Evolutionary conservation across 768 basidiomycete species (phyloP), one percentile per base, ranked within the genome.

Genomic region (Amanita pseudoporphyria): DNA sequence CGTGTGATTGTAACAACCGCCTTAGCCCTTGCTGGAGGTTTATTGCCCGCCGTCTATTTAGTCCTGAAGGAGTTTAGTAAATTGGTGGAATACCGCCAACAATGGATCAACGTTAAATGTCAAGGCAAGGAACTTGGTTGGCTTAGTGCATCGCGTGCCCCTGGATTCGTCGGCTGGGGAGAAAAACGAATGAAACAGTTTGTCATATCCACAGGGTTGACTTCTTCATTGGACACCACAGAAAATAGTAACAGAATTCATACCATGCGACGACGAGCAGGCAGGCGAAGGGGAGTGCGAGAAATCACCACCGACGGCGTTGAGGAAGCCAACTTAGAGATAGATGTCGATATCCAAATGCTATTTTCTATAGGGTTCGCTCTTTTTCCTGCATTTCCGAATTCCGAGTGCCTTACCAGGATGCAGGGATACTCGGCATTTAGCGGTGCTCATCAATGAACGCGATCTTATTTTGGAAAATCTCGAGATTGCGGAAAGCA

Each of bases 391-490:
- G 33, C 35, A 32, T 37, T 54, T 28, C 38, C 43, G 41, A 35
- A 45, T 12, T 22, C 14, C 24, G 7, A 43, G 51, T 44, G 31
- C 38, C 39, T 38, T 45, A 18, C 35, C 28, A 50, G 52, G 22
- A 54, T 47, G 24, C 52, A 90, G 87, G 21, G 83, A 88, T 58
- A 89, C 85, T 0, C 72, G 75, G 12, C 71, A 71, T 3, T 68
- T 90, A n/a, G 77, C 80, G 0, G 54, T 77, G 5, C 75, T 90
- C 24, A 84, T 90, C 37, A 78, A 81, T 38, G 81, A 88, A 60
- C 73, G 88, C 24, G 87, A 88, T 53, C 74, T 77, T 57, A 78
- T 88, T 18, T 64, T 91, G n/a, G 81, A 87, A 55, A 80, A 84
- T 53, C 71, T 91, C 7, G 87, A 91, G 67, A 77, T 82, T 46